phyloP scores from a whole-genome alignment of 1,284 basidiomycete species.

The Rhizoctonia solani region DNA sequence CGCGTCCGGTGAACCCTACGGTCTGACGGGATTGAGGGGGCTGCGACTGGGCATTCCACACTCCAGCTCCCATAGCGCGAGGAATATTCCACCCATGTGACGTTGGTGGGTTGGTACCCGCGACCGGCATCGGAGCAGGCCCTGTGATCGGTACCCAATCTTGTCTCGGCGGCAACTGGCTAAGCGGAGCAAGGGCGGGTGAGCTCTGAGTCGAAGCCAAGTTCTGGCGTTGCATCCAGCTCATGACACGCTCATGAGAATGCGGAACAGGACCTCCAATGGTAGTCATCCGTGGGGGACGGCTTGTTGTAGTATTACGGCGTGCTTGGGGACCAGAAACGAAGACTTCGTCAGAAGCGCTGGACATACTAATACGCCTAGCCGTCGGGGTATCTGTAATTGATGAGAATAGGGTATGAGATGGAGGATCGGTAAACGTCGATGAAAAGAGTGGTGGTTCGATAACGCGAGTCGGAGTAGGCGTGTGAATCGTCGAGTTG shows the following conservation, averaged over 20 bases:
- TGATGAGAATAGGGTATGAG: neutral
- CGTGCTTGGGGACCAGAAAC: no score
- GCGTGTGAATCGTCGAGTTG: conserved; percentile 21
- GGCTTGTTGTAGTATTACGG: neutral
- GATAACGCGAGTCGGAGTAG: conserved; percentile 2
- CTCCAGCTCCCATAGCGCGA: no score
- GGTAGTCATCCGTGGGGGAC: neutral
- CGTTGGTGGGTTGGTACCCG: no score
- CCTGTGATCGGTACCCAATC: neutral
- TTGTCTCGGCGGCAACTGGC: conserved; percentile 1
- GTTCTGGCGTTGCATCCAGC: conserved; percentile 27
- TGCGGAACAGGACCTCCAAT: neutral
- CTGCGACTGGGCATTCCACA: no score
- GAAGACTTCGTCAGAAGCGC: no score
- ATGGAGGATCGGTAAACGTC: neutral
- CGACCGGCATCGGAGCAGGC: neutral
- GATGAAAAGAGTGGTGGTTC: conserved; percentile 16
- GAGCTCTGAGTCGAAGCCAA: neutral
- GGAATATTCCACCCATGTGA: no score
- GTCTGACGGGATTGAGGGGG: conserved; percentile 3
- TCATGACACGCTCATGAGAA: conserved; percentile 25
- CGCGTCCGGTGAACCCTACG: neutral
- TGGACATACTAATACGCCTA: no score
- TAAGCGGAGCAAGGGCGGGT: neutral
- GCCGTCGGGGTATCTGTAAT: no score